A percentile compares a stretch with the other conserved stretches of the same genome.
These are phyloP conservation scores for Oenanthe javanica DNA, from an alignment of 140 eudicot species.

Conservation along the genomic window DNA sequence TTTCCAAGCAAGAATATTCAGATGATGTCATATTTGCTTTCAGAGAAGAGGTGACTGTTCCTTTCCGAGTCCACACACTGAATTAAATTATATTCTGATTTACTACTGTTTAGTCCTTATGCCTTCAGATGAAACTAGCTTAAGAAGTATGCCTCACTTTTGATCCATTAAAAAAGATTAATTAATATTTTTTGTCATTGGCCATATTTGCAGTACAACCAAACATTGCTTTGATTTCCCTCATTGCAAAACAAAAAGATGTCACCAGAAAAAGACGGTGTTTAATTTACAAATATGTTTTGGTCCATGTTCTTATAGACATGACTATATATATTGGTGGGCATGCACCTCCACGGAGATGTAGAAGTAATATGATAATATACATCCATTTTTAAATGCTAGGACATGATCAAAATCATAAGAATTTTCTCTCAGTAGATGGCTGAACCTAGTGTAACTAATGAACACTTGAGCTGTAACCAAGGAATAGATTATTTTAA, in stretches of 20 bases:
- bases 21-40: slow-evolving; percentile 57
- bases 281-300: neutral
- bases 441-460: neutral
- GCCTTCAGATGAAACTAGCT: neutral
- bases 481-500: neutral
- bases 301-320: neutral
- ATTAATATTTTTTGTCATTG: neutral
- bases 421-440: neutral
- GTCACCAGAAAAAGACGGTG: neutral
- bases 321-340: neutral
- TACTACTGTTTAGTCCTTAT: neutral
- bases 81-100: neutral
- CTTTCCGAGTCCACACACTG: neutral
- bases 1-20: slow-evolving; percentile 79
- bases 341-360: neutral
- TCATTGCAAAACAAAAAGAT: too few species aligned
- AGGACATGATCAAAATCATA: neutral
- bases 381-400: neutral
- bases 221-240: neutral
- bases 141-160: neutral
- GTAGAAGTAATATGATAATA: neutral
- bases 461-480: neutral
- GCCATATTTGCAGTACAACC: neutral
- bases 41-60: slow-evolving; percentile 55
- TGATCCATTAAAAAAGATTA: neutral